Evolutionary conservation across 2,329 filamentous ascomycete species (phyloP), one percentile per base, ranked within the genome.

Genomic region (Aspergillus sp.): DNA sequence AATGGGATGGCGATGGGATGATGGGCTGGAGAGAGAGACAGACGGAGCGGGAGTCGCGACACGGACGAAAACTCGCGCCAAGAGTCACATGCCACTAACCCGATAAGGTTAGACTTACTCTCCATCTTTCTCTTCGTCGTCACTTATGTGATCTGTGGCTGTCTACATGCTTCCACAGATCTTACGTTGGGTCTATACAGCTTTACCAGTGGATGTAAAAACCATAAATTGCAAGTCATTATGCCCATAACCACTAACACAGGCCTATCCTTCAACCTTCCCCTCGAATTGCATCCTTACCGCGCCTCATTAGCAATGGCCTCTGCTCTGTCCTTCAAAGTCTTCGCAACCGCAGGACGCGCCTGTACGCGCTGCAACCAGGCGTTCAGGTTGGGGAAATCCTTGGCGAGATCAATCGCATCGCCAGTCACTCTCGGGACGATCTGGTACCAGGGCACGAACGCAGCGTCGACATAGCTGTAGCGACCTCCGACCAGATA

Each of bases 401-500:
- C 59, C 58, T 63, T 63, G 24, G 55, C 60, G 30, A 68, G n/a
- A 26, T 69, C 60, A n/a, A 68, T 52, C 11, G 32, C 35, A 20
- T 53, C 49, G 11, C 45, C 53, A 13, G 47, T 51, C 7, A 54
- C 14, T 17, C 14, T 24, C 11, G 48, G 49, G 33, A 60, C 42
- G 3, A 53, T 42, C 14, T 22, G 47, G 20, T 64, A 65, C 73
- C 73, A 79, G 5, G 70, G 60, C 45, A 73, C 56, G 53, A 76
- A 78, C 8, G 67, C 55, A 10, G 74, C 58, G 55, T 79, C 76
- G 4, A 65, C 75, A 62, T 72, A 76, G 4, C 69, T 73, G 51
- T 62, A 63, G 53, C 73, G 76, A 40, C 72, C 69, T 16, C 75
- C 76, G 1, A 77, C 72, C 13, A 79, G 63, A 52, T 68, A 78